Evolutionary conservation across 2,329 filamentous ascomycete genomes (phyloP), one percentile per base, ranked within the genome.

Genomic region (Tympanopsis confertula): DNA sequence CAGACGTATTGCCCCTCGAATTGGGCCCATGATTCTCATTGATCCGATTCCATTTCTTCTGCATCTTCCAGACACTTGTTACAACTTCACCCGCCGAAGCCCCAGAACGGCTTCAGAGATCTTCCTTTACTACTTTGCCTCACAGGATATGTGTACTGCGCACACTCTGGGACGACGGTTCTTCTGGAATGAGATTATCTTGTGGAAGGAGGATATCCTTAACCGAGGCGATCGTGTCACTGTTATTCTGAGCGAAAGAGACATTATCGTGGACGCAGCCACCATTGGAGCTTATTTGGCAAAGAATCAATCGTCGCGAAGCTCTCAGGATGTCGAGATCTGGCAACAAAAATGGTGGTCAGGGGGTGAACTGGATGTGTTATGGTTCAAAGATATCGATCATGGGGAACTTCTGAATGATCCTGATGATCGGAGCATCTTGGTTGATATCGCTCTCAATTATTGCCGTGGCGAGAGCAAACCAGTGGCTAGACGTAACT

Each of bases 51-150:
- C 69, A 0, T 65, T 79, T 35, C 53, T 78, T 1, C 56, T 80
- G 3, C 73, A 80, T 49, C 63, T 77, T 5, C 73, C 74, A 3
- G 68, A 78, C 44, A 71, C 80, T 5, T 71, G 73, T 2, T 79
- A 74, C 51, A 81, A 79, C 45, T 80, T 80, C 50, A 65, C 66
- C 14, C 57, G 54, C 42, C 50, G 60, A 22, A 51, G 51, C 39
- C 65, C 64, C 14, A 56, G 42, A 46, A 51, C 37, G 39, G 67
- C 74, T n/a, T 75, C 71, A 43, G 73, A 80, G 49, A 63, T 69
- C 45, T 65, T 75, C 39, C 56, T 79, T 1, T 71, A 68, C 45
- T 80, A 75, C 47, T 79, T 78, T 40, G 74, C 68, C 1, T 66
- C 62, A 10, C 71, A 66, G 43, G 73, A 80, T 44, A 69, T 73